phyloP scores from a whole-genome alignment of 495 filamentous ascomycete genomes.

The Xylaria curta region DNA sequence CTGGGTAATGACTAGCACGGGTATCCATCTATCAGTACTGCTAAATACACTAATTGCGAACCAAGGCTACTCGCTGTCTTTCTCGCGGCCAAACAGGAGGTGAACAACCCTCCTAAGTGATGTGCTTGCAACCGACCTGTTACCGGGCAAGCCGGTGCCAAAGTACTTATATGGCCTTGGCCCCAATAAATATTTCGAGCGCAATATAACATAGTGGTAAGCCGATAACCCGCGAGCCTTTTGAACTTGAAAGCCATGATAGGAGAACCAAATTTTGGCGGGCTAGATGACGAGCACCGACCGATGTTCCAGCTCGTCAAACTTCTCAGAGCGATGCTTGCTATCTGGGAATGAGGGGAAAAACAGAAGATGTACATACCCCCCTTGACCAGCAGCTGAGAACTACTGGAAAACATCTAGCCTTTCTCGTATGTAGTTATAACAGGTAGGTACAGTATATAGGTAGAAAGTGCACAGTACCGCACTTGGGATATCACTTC shows the following conservation, averaged over 20 bases:
- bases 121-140: neutral
- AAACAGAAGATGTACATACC: neutral
- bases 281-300: neutral
- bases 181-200: neutral
- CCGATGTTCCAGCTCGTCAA: neutral
- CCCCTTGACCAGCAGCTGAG: neutral
- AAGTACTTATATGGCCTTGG: neutral
- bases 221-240: constrained; percentile 1
- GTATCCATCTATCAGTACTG: no score
- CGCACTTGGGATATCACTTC: neutral
- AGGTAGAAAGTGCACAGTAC: neutral
- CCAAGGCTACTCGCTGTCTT: neutral
- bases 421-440: neutral
- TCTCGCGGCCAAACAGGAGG: neutral
- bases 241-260: neutral
- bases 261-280: neutral
- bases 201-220: neutral
- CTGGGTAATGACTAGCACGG: no score
- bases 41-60: neutral
- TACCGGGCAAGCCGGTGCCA: constrained; percentile 13
- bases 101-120: neutral
- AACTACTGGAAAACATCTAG: constrained; percentile 5
- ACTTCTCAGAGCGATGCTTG: neutral
- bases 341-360: neutral
- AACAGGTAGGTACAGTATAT: neutral